Conservation (phyloP, 768 basidiomycete species). For the Leccinellum rugosiceps region DNA sequence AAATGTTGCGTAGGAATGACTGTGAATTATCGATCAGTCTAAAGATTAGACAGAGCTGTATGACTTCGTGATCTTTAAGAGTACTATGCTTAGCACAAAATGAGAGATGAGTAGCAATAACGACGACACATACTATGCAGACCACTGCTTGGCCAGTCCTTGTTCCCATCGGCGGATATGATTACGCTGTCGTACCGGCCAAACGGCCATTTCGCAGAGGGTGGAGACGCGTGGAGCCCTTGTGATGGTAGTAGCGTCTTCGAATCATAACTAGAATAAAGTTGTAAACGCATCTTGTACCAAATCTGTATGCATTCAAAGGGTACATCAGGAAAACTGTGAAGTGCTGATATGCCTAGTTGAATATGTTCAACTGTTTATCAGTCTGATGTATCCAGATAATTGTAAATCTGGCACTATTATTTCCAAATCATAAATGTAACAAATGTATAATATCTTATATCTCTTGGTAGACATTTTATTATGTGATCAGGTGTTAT, state of each 20-base stretch:
- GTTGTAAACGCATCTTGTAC: too few relatives aligned
- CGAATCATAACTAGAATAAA: background rate
- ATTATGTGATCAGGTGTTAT: too few relatives aligned
- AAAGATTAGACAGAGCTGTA: background rate
- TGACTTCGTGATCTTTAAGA: background rate
- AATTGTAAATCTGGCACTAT: too few relatives aligned
- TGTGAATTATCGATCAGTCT: background rate
- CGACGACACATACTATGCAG: background rate
- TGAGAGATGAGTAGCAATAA: background rate
- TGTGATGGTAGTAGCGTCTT: background rate
- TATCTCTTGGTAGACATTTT: too few relatives aligned
- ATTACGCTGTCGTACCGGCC: too few relatives aligned
- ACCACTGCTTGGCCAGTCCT: background rate
- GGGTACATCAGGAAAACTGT: background rate
- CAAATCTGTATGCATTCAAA: background rate
- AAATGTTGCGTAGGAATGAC: background rate
- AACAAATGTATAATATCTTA: too few relatives aligned
- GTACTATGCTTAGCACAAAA: too few relatives aligned
- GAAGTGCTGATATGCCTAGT: too few relatives aligned
- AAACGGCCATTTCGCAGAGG: background rate
- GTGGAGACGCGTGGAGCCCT: background rate
- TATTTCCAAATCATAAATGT: too few relatives aligned
- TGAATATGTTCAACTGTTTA: too few relatives aligned
- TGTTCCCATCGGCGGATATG: background rate
- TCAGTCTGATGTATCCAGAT: too few relatives aligned